These are phyloP conservation scores for Yarrowia deformans DNA, from an alignment of 805 yeast species.

Conservation along the genomic window DNA sequence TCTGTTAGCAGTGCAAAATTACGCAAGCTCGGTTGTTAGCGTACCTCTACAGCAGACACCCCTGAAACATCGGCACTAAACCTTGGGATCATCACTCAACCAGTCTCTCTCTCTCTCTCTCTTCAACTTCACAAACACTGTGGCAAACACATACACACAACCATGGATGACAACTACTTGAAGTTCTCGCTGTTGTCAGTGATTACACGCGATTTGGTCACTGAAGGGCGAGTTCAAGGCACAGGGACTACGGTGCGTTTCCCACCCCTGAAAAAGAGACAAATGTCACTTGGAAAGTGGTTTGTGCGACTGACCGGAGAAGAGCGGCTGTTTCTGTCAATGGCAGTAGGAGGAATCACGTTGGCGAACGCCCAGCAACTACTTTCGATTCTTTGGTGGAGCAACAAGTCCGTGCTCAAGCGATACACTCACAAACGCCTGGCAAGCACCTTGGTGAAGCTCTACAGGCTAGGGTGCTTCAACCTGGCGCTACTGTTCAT, in stretches of 20 bases:
- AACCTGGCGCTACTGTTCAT: conserved; percentile 13
- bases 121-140: too few relatives aligned
- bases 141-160: neutral
- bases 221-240: conserved; percentile 7
- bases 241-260: conserved; percentile 6
- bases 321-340: conserved; percentile 15
- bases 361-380: conserved; percentile 9
- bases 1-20: neutral
- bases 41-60: neutral
- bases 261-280: conserved; percentile 5
- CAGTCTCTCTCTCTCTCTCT: neutral
- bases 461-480: conserved; percentile 13
- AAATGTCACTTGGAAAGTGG: conserved; percentile 1
- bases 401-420: conserved; percentile 29
- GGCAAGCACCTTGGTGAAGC: neutral
- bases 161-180: conserved; percentile 25
- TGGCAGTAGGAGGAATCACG: conserved; percentile 14
- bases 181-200: conserved; percentile 21
- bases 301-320: neutral
- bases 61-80: neutral
- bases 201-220: conserved; percentile 18
- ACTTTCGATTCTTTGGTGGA: conserved; percentile 2
- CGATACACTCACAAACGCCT: conserved; percentile 12
- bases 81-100: conserved; percentile 10
- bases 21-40: conserved; percentile 5